A percentile compares a stretch with the other conserved stretches of the same genome.
phyloP scores from a whole-genome alignment of 352 stramenopile species.

The Globisporangium mamillatum region DNA sequence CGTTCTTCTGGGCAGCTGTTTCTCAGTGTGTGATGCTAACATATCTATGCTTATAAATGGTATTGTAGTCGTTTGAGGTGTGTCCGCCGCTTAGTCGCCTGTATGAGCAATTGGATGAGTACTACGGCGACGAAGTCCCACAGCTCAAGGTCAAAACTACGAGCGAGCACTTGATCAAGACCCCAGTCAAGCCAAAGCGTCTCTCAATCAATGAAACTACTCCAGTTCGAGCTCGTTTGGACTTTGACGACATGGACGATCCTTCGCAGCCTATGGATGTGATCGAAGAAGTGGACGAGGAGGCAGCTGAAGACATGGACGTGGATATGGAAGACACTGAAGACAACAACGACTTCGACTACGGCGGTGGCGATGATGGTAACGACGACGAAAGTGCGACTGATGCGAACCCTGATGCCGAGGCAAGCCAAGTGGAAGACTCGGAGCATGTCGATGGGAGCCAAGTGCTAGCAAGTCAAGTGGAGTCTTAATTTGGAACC shows the following conservation, averaged over 20 bases:
- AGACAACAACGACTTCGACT: conserved; percentile 29
- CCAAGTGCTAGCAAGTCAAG: conserved; percentile 9
- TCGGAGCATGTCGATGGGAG: conserved; percentile 31
- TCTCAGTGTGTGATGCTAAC: neutral
- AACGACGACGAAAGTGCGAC: conserved; percentile 14
- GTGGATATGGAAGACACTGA: conserved; percentile 40
- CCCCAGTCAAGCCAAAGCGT: conserved; percentile 36
- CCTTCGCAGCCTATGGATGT: conserved; percentile 17
- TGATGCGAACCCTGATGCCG: conserved; percentile 11
- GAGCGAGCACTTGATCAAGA: conserved; percentile 58
- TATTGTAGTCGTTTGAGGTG: conserved; percentile 37
- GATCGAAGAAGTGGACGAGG: conserved; percentile 28
- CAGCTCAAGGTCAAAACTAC: conserved; percentile 58
- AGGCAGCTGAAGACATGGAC: conserved; percentile 25
- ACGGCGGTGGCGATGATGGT: conserved; percentile 25
- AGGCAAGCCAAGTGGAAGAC: conserved; percentile 27
- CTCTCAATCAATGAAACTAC: conserved; percentile 4
- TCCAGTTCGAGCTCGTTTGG: conserved; percentile 16
- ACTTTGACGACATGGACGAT: conserved; percentile 20
- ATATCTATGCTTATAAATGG: neutral
- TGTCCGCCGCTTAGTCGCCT: conserved; percentile 66
- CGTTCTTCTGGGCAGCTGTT: neutral
- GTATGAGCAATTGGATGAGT: conserved; percentile 74
- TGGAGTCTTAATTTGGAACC: conserved; percentile 8
- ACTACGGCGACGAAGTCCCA: conserved; percentile 42